Base-by-base conservation (phyloP, 768 basidiomycete genomes). In the Russula compacta region DNA sequence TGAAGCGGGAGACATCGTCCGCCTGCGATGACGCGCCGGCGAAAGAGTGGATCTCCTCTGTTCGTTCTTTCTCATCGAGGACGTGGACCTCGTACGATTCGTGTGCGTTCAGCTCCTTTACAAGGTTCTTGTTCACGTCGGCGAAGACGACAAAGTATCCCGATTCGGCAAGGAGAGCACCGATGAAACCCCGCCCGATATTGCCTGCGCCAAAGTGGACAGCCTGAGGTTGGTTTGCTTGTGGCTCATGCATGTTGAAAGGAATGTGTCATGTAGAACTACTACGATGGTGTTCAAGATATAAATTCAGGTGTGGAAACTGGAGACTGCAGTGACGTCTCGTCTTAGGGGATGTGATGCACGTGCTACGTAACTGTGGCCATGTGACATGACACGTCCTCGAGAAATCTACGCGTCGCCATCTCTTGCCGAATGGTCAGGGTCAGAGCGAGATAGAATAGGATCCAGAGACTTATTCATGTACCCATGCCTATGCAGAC, bases 121-220 rank as follows among this genome's bases (percentile, higher is more conserved):
- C 71, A 59, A 74, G 56, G 1, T 55, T 62, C 53, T 70, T 68
- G 67, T 75, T 65, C 38, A 74, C 69, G 50, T 76, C 75, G 2
- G 73, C 66, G 60, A 76, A 76, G 36, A 71, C 60, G 64, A 76
- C 73, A 57, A 74, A 73, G 60, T 74, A 76, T 29, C 74, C 74
- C 1, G 74, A 73, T 38, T 71, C 65, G 14, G 66, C 63, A 39
- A 76, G 71, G 14, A 76, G 69, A 10, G 75, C 74, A 0, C 73
- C 75, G 53, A 76, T 76, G 64, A 76, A 75, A 8, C 75, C 75
- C 7, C 73, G 70, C 12, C 75, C 75, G 49, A 75, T 74, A 65
- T 74, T 75, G 6, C 74, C 74, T 3, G 74, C 75, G 33, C 75
- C 75, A 56, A 76, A 75, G 61, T 76, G 75, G 51, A 76, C 67